A percentile compares a stretch with the other conserved stretches of the same genome.
These are phyloP conservation scores for Pseudocercospora fuligena DNA, from an alignment of 2,329 filamentous ascomycete species.

Conservation along the genomic window DNA sequence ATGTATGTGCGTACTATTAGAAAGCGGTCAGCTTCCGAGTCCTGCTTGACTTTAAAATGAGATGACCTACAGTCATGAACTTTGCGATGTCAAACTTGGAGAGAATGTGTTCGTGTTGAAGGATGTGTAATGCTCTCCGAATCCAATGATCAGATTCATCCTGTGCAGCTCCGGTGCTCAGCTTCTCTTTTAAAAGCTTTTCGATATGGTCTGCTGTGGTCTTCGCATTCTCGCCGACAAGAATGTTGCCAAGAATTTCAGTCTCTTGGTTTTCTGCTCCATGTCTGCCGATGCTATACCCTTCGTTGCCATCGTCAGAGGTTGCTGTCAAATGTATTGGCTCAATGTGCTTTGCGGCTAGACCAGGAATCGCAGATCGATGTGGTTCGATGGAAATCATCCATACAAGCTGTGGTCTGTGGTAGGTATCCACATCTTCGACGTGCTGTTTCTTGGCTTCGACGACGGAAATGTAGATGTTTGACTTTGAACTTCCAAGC, in stretches of 20 bases:
- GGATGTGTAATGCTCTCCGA: constrained; percentile 20
- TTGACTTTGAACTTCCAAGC: constrained; percentile 17
- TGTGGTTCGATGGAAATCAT: constrained; percentile 23
- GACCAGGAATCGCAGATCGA: constrained; percentile 15
- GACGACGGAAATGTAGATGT: constrained; percentile 21
- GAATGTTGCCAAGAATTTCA: constrained; percentile 24
- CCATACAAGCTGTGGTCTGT: constrained; percentile 12
- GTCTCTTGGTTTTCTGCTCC: neutral
- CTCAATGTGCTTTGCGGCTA: constrained; percentile 16
- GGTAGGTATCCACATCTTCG: constrained; percentile 2
- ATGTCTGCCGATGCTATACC: neutral
- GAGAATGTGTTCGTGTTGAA: constrained; percentile 17
- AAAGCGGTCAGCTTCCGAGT: neutral
- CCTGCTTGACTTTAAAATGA: neutral
- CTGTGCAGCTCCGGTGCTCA: constrained; percentile 8
- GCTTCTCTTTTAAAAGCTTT: constrained; percentile 16
- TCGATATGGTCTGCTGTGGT: constrained; percentile 19
- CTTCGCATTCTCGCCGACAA: constrained; percentile 23
- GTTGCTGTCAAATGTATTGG: constrained; percentile 14
- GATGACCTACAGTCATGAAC: constrained; percentile 25
- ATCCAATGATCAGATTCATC: constrained; percentile 25
- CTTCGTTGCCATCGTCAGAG: neutral
- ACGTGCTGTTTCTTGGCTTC: neutral
- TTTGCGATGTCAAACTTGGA: constrained; percentile 24
- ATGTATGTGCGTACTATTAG: constrained; percentile 13